phyloP scores from a whole-genome alignment of 768 basidiomycete species.

The Chalciporus chontae region DNA sequence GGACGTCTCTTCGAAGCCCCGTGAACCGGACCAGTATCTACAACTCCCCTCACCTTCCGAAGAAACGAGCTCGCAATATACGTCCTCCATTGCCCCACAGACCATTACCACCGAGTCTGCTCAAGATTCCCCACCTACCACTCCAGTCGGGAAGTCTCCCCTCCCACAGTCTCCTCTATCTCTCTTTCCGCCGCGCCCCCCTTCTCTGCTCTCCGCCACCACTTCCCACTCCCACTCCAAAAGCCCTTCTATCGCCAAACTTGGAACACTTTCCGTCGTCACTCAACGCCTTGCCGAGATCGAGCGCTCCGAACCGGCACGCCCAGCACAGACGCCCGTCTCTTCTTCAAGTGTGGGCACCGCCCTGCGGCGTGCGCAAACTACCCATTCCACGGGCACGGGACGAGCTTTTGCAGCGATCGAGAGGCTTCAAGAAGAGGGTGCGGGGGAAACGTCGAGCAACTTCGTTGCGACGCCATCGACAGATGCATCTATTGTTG shows the following conservation, averaged over 20 bases:
- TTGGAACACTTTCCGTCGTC: slow-evolving; percentile 61
- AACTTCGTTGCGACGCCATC: slow-evolving; percentile 11
- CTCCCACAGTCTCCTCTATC: slow-evolving; percentile 17
- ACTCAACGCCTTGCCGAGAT: slow-evolving; percentile 64
- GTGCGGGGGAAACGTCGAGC: neutral
- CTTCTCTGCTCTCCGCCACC: slow-evolving; percentile 18
- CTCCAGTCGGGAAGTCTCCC: slow-evolving; percentile 28
- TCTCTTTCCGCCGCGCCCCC: slow-evolving; percentile 22
- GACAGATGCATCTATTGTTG: slow-evolving; percentile 23
- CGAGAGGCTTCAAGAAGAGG: slow-evolving; percentile 20
- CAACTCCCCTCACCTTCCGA: slow-evolving; percentile 13
- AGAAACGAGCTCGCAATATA: slow-evolving; percentile 25
- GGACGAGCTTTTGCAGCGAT: slow-evolving; percentile 21
- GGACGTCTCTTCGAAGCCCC: slow-evolving; percentile 1
- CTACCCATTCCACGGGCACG: slow-evolving; percentile 6
- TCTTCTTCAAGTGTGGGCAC: slow-evolving; percentile 22
- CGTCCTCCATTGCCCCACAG: slow-evolving; percentile 23
- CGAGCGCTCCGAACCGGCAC: slow-evolving; percentile 30
- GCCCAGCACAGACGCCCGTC: slow-evolving; percentile 17
- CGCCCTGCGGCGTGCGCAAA: slow-evolving; percentile 25
- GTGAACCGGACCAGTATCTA: neutral
- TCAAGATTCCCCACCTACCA: slow-evolving; percentile 17
- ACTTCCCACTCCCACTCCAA: slow-evolving; percentile 28
- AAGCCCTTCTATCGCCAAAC: slow-evolving; percentile 62
- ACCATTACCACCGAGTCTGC: neutral